Conservation (phyloP, 306 rosid species). For the Citrullus mucosospermus region DNA sequence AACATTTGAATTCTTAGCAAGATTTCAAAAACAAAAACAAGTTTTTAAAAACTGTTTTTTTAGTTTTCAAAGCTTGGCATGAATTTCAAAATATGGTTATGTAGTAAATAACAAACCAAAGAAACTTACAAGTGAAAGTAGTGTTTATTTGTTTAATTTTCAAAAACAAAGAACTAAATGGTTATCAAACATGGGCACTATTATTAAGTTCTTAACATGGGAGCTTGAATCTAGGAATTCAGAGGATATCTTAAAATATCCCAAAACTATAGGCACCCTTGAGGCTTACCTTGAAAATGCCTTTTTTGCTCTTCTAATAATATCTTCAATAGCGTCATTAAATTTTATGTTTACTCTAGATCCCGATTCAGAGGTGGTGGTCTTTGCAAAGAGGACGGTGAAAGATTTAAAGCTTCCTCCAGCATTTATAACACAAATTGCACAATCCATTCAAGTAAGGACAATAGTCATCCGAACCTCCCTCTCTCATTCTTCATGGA, state of each 20-base stretch:
- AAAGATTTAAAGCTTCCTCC: conserved; percentile 82
- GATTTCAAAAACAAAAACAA: no score
- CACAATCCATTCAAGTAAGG: conserved; percentile 69
- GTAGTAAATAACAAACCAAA: no score
- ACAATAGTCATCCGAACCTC: background rate
- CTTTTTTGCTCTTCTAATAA: background rate
- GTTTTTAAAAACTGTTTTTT: no score
- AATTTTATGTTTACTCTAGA: conserved; percentile 18
- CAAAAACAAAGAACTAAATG: no score
- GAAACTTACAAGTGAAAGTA: no score
- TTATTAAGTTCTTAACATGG: background rate
- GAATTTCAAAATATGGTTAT: no score
- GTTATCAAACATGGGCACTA: no score
- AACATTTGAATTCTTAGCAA: no score
- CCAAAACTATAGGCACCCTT: background rate
- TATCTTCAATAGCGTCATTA: background rate
- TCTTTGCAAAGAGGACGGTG: conserved; percentile 68
- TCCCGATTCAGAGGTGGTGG: conserved; percentile 69
- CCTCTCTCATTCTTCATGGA: background rate
- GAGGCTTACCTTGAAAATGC: background rate
- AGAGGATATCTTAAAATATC: background rate
- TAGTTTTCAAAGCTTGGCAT: no score
- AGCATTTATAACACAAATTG: conserved; percentile 57
- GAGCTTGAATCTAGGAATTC: background rate
- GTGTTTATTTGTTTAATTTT: no score